Percentiles rank a stretch among this genome's conserved stretches.
Conservation (phyloP, 2,329 filamentous ascomycete genomes). For the Aureobasidium lini region DNA sequence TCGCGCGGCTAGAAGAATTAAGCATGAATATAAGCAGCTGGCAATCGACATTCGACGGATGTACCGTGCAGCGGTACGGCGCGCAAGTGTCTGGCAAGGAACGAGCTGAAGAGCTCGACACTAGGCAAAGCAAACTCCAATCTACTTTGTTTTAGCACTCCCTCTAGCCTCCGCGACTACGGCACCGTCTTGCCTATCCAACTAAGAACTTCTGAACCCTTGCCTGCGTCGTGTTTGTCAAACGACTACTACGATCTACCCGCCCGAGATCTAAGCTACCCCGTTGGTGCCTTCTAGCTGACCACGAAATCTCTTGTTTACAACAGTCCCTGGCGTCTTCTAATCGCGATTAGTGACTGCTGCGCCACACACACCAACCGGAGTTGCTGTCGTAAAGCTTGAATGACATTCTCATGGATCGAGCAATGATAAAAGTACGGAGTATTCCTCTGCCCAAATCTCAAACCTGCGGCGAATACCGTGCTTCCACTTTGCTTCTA, state of each 20-base stretch:
- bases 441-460: not conserved
- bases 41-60: not conserved
- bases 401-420: not conserved
- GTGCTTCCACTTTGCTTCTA: too few species aligned
- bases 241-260: constrained; percentile 4
- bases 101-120: constrained; percentile 9
- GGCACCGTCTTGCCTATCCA: not conserved
- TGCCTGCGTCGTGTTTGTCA: constrained; percentile 1
- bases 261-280: not conserved
- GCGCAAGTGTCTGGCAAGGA: constrained; percentile 8
- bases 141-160: constrained; percentile 10
- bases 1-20: not conserved
- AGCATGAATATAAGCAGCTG: constrained; percentile 12
- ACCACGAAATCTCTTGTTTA: constrained; percentile 8
- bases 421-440: not conserved
- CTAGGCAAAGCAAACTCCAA: constrained; percentile 11
- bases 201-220: not conserved
- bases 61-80: constrained; percentile 9
- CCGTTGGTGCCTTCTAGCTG: constrained; percentile 7
- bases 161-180: constrained; percentile 7
- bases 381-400: not conserved
- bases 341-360: not conserved
- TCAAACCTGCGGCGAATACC: too few species aligned
- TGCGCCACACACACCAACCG: constrained; percentile 6
- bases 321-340: not conserved